Percentiles rank a stretch among this genome's conserved stretches.
Evolutionary conservation across 2,329 filamentous ascomycete genomes (phyloP).

Genomic region (Penicillium crustosum): DNA sequence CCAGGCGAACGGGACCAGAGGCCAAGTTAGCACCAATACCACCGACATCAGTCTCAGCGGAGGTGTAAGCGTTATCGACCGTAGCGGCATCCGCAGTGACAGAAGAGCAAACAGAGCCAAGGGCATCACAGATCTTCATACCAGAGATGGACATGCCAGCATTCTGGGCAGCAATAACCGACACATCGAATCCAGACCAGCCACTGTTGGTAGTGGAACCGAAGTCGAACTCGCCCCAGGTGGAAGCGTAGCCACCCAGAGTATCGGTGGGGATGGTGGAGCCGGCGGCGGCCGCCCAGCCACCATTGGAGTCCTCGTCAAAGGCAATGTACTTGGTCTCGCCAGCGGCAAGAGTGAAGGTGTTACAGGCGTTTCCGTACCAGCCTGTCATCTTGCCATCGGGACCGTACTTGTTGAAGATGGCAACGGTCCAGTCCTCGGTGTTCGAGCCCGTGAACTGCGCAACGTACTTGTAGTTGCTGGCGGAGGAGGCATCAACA

Average conservation of each 20-base stretch:
- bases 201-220: constrained; percentile 28
- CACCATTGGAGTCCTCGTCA: constrained; percentile 38
- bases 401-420: constrained; percentile 44
- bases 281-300: constrained; percentile 31
- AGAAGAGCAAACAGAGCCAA: constrained; percentile 31
- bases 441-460: constrained; percentile 35
- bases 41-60: constrained; percentile 27
- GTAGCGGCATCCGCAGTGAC: constrained; percentile 25
- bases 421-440: constrained; percentile 37
- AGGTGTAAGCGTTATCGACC: constrained; percentile 37
- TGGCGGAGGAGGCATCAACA: constrained; percentile 31
- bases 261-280: constrained; percentile 29
- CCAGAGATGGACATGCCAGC: constrained; percentile 34
- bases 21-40: constrained; percentile 39
- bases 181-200: constrained; percentile 39
- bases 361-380: constrained; percentile 36
- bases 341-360: constrained; percentile 33
- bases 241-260: constrained; percentile 31
- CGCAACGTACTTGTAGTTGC: constrained; percentile 39
- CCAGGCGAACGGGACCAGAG: constrained; percentile 28
- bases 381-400: constrained; percentile 37
- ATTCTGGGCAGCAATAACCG: constrained; percentile 36
- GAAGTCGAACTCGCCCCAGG: constrained; percentile 41
- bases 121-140: constrained; percentile 37
- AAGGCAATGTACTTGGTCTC: constrained; percentile 41